phyloP scores from a whole-genome alignment of 2,329 filamentous ascomycete genomes.

The Raffaelea albimanens region DNA sequence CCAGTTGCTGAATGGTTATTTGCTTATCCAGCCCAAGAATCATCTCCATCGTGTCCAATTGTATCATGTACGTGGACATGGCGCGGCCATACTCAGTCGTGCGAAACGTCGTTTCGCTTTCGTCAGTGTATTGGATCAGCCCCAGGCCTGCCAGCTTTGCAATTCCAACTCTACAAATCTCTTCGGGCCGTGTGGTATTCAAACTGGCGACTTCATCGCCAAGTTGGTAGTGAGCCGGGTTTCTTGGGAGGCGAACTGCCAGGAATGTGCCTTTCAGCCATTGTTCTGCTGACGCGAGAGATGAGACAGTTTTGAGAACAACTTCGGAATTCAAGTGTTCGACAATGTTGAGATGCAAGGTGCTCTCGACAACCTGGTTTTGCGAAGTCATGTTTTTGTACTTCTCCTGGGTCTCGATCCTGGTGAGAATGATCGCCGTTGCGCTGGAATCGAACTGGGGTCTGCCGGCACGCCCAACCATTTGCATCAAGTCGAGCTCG shows the following conservation, averaged over 20 bases:
- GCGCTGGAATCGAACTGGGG: conserved; percentile 75
- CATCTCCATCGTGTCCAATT: conserved; percentile 68
- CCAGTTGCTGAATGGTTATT: conserved; percentile 57
- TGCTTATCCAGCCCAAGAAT: conserved; percentile 54
- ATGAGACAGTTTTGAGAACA: conserved; percentile 61
- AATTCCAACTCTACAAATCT: conserved; percentile 63
- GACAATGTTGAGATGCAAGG: conserved; percentile 67
- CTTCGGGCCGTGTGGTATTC: conserved; percentile 47
- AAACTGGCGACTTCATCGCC: conserved; percentile 43
- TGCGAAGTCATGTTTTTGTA: conserved; percentile 70
- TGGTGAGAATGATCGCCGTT: conserved; percentile 71
- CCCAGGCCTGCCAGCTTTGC: conserved; percentile 49
- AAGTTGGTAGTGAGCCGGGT: conserved; percentile 60
- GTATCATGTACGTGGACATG: conserved; percentile 77
- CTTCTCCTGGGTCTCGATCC: conserved; percentile 48
- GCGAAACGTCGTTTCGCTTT: conserved; percentile 34
- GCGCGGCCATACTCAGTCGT: conserved; percentile 66
- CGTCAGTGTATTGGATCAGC: conserved; percentile 33
- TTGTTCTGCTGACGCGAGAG: conserved; percentile 53
- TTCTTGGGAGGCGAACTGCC: conserved; percentile 61
- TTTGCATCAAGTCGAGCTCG: conserved; percentile 81
- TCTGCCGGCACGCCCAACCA: conserved; percentile 75
- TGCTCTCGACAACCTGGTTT: conserved; percentile 66
- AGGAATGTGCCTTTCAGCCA: conserved; percentile 76
- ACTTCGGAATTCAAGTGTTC: conserved; percentile 83